phyloP scores from a whole-genome alignment of 768 basidiomycete genomes.

The Bullera alba region DNA sequence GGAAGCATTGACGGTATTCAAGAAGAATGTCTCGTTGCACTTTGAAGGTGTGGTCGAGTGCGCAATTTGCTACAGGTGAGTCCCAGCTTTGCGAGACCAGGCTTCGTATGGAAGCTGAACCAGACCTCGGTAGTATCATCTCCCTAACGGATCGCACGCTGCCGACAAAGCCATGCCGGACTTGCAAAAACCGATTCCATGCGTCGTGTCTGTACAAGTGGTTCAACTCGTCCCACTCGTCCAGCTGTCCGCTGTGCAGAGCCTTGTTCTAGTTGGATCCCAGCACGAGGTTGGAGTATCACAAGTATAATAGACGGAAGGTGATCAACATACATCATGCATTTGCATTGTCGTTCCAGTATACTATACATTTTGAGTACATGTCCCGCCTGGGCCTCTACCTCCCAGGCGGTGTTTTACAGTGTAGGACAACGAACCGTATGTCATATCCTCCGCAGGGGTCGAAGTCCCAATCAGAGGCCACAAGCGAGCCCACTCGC shows the following conservation, averaged over 20 bases:
- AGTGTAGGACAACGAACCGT: no score
- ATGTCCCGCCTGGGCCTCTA: no score
- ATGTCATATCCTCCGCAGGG: no score
- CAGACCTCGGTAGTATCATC: constrained; percentile 61
- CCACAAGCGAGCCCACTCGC: no score
- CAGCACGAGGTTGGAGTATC: background rate
- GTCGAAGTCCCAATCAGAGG: no score
- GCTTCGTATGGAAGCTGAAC: background rate
- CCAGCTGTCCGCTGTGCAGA: constrained; percentile 83
- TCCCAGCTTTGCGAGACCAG: background rate
- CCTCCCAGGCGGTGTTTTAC: no score
- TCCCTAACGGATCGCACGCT: constrained; percentile 79
- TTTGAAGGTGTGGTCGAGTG: constrained; percentile 96
- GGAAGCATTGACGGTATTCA: constrained; percentile 82
- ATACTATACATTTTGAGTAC: no score
- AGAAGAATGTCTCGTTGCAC: constrained; percentile 84
- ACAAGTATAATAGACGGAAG: background rate
- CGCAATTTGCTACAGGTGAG: constrained; percentile 60
- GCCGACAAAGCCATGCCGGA: constrained; percentile 84
- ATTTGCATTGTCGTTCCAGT: no score
- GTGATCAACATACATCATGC: background rate
- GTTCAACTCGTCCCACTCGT: constrained; percentile 57
- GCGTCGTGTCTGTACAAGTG: constrained; percentile 80
- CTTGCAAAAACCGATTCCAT: constrained; percentile 91
- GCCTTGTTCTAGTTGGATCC: constrained; percentile 48